A percentile compares a stretch with the other conserved stretches of the same genome.
These are phyloP conservation scores for Tolypocladium amazonense DNA, from an alignment of 2,329 filamentous ascomycete species.

Conservation along the genomic window DNA sequence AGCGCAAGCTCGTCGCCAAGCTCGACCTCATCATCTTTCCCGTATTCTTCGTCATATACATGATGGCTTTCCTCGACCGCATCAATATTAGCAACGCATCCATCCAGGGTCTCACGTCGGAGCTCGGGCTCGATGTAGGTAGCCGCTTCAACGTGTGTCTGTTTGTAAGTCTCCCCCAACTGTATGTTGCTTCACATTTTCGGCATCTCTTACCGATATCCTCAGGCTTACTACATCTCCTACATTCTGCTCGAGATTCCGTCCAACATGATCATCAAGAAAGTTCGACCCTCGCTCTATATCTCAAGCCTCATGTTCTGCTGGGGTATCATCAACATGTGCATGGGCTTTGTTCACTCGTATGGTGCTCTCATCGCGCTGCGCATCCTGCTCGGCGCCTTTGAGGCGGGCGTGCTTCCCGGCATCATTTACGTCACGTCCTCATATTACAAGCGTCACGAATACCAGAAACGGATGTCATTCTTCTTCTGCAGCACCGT, in stretches of 20 bases:
- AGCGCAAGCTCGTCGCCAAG: constrained; percentile 26
- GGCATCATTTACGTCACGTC: constrained; percentile 33
- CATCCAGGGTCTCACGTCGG: constrained; percentile 30
- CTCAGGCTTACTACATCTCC: constrained; percentile 23
- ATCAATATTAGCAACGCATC: constrained; percentile 37
- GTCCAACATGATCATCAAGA: constrained; percentile 33
- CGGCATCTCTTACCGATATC: not conserved
- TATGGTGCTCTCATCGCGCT: constrained; percentile 20
- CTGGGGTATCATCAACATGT: constrained; percentile 28
- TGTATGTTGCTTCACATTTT: not conserved
- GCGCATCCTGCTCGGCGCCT: constrained; percentile 27
- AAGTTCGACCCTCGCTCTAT: constrained; percentile 26
- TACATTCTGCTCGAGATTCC: constrained; percentile 34
- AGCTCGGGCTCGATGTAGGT: constrained; percentile 26
- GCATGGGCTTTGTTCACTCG: constrained; percentile 25
- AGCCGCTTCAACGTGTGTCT: constrained; percentile 33
- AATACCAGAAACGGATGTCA: constrained; percentile 35
- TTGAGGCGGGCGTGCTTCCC: constrained; percentile 25
- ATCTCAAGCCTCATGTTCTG: constrained; percentile 25
- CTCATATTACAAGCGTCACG: constrained; percentile 37
- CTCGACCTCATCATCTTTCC: constrained; percentile 30
- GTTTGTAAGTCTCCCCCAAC: constrained; percentile 13
- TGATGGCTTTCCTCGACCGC: constrained; percentile 31
- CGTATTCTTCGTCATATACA: constrained; percentile 28
- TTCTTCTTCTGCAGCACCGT: constrained; percentile 31